Evolutionary conservation across 257 asterid species (phyloP).

Genomic region (Lithospermum erythrorhizon): DNA sequence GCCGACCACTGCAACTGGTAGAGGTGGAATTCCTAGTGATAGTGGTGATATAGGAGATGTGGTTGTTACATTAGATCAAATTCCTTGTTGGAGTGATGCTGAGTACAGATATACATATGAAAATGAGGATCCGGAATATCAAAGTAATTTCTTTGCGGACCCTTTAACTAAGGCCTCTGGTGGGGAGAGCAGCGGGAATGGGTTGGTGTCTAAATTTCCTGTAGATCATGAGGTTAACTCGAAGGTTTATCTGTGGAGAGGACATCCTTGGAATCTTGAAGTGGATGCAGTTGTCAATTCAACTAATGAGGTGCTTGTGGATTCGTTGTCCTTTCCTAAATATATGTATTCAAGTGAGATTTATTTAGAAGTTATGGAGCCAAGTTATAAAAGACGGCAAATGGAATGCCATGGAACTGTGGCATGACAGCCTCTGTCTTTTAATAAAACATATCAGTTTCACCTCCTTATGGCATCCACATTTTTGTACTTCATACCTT

Average conservation of each 20-base stretch:
- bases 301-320: conserved; percentile 57
- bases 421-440: neutral
- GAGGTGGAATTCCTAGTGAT: conserved; percentile 70
- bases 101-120: conserved; percentile 58
- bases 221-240: conserved; percentile 67
- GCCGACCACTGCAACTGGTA: conserved; percentile 38
- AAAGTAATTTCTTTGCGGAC: conserved; percentile 52
- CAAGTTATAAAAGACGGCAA: no score
- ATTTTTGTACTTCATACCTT: no score
- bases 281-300: conserved; percentile 97
- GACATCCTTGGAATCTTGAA: conserved; percentile 94
- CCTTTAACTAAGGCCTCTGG: conserved; percentile 68
- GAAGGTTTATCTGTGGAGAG: conserved; percentile 89
- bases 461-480: neutral
- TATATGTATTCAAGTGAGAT: neutral
- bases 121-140: conserved; percentile 51
- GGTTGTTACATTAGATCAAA: conserved; percentile 71
- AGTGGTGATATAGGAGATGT: conserved; percentile 37
- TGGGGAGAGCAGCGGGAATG: conserved; percentile 57
- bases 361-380: neutral
- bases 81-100: conserved; percentile 79
- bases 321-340: neutral
- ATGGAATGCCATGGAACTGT: neutral
- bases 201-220: conserved; percentile 64
- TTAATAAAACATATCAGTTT: neutral